A percentile compares a stretch with the other conserved stretches of the same genome.
These are phyloP conservation scores for Solanum chacoense DNA, from an alignment of 305 asterid species.

Conservation along the genomic window DNA sequence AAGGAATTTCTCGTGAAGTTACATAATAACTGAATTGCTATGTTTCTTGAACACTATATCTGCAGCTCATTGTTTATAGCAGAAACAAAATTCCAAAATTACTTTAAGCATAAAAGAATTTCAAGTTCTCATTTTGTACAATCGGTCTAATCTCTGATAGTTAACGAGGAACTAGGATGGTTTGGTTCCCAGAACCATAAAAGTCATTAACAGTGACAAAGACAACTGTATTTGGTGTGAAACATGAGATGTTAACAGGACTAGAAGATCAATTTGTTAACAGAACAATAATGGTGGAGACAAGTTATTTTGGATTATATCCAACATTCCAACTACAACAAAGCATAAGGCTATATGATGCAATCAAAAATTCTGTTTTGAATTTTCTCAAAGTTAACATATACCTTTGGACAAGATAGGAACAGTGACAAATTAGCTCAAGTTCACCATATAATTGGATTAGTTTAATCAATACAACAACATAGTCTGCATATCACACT, in stretches of 20 bases:
- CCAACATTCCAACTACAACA: not conserved
- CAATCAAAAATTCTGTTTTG: not conserved
- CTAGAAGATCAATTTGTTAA: not conserved
- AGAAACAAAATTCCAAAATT: not conserved
- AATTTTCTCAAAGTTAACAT: not conserved
- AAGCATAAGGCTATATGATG: not conserved
- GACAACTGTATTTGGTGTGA: not conserved
- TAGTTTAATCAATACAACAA: not conserved
- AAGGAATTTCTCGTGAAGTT: not conserved
- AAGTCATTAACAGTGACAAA: not conserved
- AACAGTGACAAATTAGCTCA: not conserved
- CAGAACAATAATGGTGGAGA: not conserved
- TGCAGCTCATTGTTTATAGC: not conserved
- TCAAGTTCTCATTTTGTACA: not conserved
- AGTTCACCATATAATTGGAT: not conserved
- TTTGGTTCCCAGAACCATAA: not conserved
- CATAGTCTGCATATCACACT: not conserved
- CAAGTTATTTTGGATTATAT: not conserved
- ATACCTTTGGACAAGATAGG: not conserved
- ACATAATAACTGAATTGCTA: not conserved
- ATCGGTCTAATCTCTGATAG: not conserved
- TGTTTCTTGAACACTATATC: not conserved
- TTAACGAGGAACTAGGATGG: not conserved
- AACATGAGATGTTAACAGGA: not conserved
- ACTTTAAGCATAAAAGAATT: not conserved